phyloP scores from a whole-genome alignment of 2,329 filamentous ascomycete genomes.

The Hypoxylon sp. region DNA sequence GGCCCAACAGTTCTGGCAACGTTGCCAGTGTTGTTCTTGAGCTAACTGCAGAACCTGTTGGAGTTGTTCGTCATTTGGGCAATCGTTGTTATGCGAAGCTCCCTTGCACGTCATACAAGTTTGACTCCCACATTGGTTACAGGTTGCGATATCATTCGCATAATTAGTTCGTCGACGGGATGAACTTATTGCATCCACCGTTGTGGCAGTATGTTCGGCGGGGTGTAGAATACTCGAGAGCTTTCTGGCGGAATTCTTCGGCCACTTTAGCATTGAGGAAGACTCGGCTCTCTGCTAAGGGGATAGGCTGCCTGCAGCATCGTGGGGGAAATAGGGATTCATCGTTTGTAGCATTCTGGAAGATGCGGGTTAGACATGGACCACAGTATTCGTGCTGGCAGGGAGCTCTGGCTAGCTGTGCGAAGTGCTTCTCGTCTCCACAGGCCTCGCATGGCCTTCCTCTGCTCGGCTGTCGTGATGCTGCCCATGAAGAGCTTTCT shows the following conservation, averaged over 20 bases:
- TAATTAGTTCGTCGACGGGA: slow-evolving; percentile 57
- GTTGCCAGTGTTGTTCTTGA: slow-evolving; percentile 63
- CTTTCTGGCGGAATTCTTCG: slow-evolving; percentile 59
- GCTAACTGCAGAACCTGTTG: slow-evolving; percentile 61
- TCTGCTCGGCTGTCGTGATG: slow-evolving; percentile 18
- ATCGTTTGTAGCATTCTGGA: slow-evolving; percentile 61
- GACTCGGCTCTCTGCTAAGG: slow-evolving; percentile 52
- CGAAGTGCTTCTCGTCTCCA: slow-evolving; percentile 29
- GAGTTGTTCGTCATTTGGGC: slow-evolving; percentile 60
- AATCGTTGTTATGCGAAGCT: slow-evolving; percentile 61
- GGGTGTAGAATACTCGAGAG: slow-evolving; percentile 63
- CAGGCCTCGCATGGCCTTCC: slow-evolving; percentile 40
- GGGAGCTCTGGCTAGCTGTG: slow-evolving; percentile 35
- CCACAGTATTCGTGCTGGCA: slow-evolving; percentile 66
- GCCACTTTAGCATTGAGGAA: slow-evolving; percentile 58
- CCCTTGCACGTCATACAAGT: slow-evolving; percentile 69
- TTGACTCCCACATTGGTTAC: slow-evolving; percentile 56
- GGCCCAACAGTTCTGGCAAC: slow-evolving; percentile 61
- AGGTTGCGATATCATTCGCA: slow-evolving; percentile 56
- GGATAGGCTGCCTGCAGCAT: slow-evolving; percentile 64
- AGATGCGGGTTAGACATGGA: slow-evolving; percentile 62
- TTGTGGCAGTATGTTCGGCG: slow-evolving; percentile 67
- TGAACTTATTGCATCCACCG: slow-evolving; percentile 62
- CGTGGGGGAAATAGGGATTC: slow-evolving; percentile 69
- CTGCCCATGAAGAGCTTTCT: slow-evolving; percentile 40